Conservation (phyloP, 2,329 filamentous ascomycete genomes). For the Monilinia fructicola region DNA sequence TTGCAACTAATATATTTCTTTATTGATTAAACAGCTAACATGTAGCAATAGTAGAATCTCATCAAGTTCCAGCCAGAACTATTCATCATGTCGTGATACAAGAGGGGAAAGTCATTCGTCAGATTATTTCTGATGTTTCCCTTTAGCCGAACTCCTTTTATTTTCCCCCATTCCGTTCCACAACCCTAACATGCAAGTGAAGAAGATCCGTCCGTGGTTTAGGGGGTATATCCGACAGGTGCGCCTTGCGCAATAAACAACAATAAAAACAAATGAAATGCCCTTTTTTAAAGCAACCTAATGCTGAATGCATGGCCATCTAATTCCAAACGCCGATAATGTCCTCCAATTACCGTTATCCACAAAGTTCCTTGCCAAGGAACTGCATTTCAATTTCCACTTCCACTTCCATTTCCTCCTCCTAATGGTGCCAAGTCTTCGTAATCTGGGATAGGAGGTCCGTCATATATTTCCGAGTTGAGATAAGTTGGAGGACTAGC, state of each 20-base stretch:
- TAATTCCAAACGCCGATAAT: constrained; percentile 9
- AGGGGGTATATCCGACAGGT: constrained; percentile 15
- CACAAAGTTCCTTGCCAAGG: background rate
- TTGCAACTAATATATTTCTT: background rate
- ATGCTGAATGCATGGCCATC: background rate
- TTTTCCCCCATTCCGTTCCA: background rate
- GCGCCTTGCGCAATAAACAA: background rate
- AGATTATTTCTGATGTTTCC: background rate
- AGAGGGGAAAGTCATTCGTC: constrained; percentile 6
- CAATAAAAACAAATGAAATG: background rate
- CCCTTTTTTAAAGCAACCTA: background rate
- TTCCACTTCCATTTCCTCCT: background rate
- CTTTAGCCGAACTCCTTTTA: background rate
- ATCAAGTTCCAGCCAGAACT: background rate
- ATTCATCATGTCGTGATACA: background rate
- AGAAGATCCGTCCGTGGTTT: constrained; percentile 1
- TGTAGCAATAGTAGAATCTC: background rate
- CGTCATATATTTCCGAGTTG: constrained; percentile 31
- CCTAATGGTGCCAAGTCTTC: constrained; percentile 35
- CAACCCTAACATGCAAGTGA: background rate
- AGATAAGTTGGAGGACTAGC: constrained; percentile 74
- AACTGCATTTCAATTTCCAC: background rate
- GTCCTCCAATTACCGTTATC: background rate
- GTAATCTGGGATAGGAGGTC: constrained; percentile 38
- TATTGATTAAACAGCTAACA: background rate